Evolutionary conservation across 306 rosid species (phyloP), one percentile per base, ranked within the genome.

Genomic region (Abrus pulchellus): DNA sequence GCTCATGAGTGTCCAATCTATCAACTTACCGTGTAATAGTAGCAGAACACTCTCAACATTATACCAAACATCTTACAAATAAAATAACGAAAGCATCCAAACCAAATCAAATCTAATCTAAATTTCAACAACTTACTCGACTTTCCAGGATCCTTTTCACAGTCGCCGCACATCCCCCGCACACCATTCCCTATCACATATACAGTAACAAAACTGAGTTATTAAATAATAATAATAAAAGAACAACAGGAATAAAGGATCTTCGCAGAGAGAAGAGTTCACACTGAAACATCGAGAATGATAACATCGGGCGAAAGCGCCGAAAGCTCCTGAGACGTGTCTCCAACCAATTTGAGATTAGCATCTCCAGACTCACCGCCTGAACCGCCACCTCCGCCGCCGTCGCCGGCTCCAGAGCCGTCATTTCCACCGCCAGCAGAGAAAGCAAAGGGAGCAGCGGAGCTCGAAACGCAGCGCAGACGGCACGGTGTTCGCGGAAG

Each of bases 81-180:
- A 57, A 50, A 12, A 76, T 5, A 77, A 64, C 27, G 43, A 38
- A 79, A 77, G 74, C 62, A 57, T 61, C 45, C 3, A 67, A 41
- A 71, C 43, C 77, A 71, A 56, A 63, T 53, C 66, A 60, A 79
- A 77, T 68, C 41, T 53, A 73, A 59, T 68, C 41, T 53, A 73
- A 59, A 50, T 28, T 43, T 55, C 2, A 83, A 44, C 38, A 78
- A 76, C 91, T 82, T 82, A 93, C 99, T 85, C 84, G 97, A 85
- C 86, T 89, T 84, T 92, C 98, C 27, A 94, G 86, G 68, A 94
- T 92, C 85, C 94, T 90, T 86, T 94, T 90, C 82, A 94, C 98
- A 81, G 86, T 92, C 3, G 97, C 93, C 0, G 97, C 94, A 83
- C 98, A 94, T 29, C 98, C 98, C 12, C 92, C 96, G 28, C 98